Base-by-base conservation (phyloP, 176 grass and related monocot species). In the Triticum urartu region DNA sequence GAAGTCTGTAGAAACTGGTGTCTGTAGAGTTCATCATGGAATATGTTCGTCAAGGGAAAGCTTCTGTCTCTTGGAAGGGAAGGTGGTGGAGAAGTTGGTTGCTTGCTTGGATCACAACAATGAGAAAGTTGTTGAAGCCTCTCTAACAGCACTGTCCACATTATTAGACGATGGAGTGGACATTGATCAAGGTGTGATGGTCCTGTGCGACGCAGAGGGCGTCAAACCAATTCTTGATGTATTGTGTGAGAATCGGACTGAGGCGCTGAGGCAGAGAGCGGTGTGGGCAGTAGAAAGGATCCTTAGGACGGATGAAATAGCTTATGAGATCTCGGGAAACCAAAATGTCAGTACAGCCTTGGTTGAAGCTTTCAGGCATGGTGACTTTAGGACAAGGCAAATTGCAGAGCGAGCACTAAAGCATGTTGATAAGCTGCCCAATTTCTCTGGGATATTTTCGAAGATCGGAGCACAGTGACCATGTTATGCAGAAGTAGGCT, bases 271-370 rank as follows among this genome's bases (percentile, higher is more conserved):
- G 59, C 87, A 94, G 43, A 86, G 42, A 87, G 96, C 93, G 3
- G 88, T 98, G 52, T 98, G 93, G 93, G 96, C 95, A 26, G 93
- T 95, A 45, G 95, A 98, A 75, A 98, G 95, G 86, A 98, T 98
- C 45, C 82, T 98, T 79, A 89, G 95, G 68, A 86, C 78, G 1
- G 86, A 92, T 0, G 95, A 92, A 52, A 98, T 98, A 84, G 93
- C 95, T 18, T 86, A 81, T 65, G 93, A 94, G 74, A 94, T 98
- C 63, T 98, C 95, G 4, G 90, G 91, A 60, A 94, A 98, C 88
- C 95, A 91, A 87, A 98, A 98, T 89, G 93, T 98, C 38, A 79
- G 78, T 43, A 95, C 95, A 21, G 95, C 95, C 68, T 80, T 98
- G 50, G 95, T 98, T 65, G 95, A 98, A 78, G 95, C 93, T 38